Percentiles rank a stretch among this genome's conserved stretches.
Conservation (phyloP, 2,329 filamentous ascomycete genomes). For the Corinectria fuckeliana region DNA sequence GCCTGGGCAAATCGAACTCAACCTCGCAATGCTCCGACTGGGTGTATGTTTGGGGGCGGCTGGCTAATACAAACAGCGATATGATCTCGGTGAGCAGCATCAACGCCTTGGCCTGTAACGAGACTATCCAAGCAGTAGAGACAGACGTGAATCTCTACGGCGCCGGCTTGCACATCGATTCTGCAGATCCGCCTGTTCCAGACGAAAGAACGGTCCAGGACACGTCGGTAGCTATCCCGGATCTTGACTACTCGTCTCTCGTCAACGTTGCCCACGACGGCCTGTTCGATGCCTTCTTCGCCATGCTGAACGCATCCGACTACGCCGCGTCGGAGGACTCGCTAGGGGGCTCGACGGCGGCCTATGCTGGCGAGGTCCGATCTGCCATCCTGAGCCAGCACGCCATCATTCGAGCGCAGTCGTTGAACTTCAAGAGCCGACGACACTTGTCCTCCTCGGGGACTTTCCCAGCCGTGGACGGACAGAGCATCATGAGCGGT, state of each 20-base stretch:
- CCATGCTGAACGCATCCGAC: conserved; percentile 42
- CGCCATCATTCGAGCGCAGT: conserved; percentile 45
- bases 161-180: conserved; percentile 36
- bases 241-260: conserved; percentile 41
- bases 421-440: conserved; percentile 40
- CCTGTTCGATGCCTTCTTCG: conserved; percentile 46
- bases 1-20: conserved; percentile 23
- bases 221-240: conserved; percentile 31
- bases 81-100: conserved; percentile 39
- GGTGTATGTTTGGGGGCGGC: conserved; percentile 46
- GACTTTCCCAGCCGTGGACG: conserved; percentile 28
- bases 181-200: conserved; percentile 35
- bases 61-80: conserved; percentile 31
- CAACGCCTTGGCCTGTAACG: conserved; percentile 48
- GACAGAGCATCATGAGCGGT: conserved; percentile 31
- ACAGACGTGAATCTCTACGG: conserved; percentile 34
- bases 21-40: conserved; percentile 41
- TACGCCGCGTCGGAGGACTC: conserved; percentile 38
- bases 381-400: conserved; percentile 46
- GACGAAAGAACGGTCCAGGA: conserved; percentile 31
- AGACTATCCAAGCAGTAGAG: conserved; percentile 42
- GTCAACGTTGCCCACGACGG: conserved; percentile 35
- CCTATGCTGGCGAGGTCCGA: conserved; percentile 29
- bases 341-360: conserved; percentile 30
- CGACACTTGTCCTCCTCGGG: conserved; percentile 27